phyloP scores from a whole-genome alignment of 805 yeast genomes.

The Cyberlindnera mrakii region DNA sequence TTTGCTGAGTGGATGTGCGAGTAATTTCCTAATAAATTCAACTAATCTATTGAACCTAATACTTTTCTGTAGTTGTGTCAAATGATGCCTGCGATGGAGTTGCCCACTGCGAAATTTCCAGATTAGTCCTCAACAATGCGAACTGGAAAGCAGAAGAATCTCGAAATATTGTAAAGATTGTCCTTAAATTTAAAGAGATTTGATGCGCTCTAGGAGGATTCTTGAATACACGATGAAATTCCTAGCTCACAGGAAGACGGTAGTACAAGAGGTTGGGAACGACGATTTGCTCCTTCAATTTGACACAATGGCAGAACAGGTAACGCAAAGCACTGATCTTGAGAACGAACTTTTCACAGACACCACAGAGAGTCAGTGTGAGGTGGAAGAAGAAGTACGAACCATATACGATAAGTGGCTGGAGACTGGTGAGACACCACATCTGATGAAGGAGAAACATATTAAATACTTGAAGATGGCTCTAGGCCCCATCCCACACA shows the following conservation, averaged over 20 bases:
- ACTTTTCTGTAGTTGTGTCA: not conserved
- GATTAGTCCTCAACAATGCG: slow-evolving; percentile 3
- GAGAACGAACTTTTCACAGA: slow-evolving; percentile 29
- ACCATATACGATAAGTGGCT: slow-evolving; percentile 25
- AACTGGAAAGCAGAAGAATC: not conserved
- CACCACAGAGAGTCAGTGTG: slow-evolving; percentile 30
- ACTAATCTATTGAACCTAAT: not conserved
- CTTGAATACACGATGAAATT: not conserved
- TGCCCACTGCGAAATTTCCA: not conserved
- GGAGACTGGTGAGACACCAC: slow-evolving; percentile 14
- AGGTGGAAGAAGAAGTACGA: slow-evolving; percentile 25
- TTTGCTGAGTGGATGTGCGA: slow-evolving; percentile 87
- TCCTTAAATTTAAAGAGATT: too few species aligned
- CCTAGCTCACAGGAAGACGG: slow-evolving; percentile 1
- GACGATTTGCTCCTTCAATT: slow-evolving; percentile 5
- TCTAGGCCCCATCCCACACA: slow-evolving; percentile 16
- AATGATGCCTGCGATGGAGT: too few species aligned
- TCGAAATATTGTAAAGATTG: too few species aligned
- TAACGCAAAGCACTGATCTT: slow-evolving; percentile 9
- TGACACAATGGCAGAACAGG: slow-evolving; percentile 16
- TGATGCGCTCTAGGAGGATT: too few species aligned
- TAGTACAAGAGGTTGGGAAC: slow-evolving; percentile 3
- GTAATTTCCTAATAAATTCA: not conserved
- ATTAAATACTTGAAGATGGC: slow-evolving; percentile 14
- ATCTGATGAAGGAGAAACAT: slow-evolving; percentile 13